Evolutionary conservation across 257 asterid species (phyloP).

Genomic region (Cordia subcordata): DNA sequence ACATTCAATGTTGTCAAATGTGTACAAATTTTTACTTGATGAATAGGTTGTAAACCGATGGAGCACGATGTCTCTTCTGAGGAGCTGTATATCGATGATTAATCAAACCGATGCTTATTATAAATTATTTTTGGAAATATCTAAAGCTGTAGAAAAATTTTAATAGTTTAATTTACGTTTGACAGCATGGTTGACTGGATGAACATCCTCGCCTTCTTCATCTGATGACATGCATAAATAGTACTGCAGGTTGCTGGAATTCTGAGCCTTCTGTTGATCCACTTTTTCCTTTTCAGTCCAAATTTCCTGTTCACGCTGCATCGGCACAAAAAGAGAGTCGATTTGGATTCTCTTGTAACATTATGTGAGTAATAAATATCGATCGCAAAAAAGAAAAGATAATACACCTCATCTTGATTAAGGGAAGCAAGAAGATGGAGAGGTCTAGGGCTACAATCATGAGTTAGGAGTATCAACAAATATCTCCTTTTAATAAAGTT

Average conservation of each 20-base stretch:
- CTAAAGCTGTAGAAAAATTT: background rate
- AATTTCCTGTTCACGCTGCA: conserved; percentile 27
- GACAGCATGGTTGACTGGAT: conserved; percentile 24
- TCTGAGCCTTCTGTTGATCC: conserved; percentile 10
- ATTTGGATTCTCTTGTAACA: background rate
- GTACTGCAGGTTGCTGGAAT: conserved; percentile 6
- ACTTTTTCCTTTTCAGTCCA: conserved; percentile 16
- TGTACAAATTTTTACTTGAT: conserved; percentile 42
- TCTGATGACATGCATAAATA: conserved; percentile 28
- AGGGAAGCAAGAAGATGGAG: conserved; percentile 37
- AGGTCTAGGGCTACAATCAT: too few relatives aligned
- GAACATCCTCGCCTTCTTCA: conserved; percentile 38
- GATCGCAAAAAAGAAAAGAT: too few relatives aligned
- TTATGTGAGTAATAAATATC: too few relatives aligned
- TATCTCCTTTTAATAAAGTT: too few relatives aligned
- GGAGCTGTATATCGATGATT: conserved; percentile 42
- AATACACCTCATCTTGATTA: conserved; percentile 25
- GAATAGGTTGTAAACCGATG: conserved; percentile 79
- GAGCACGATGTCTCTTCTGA: conserved; percentile 65
- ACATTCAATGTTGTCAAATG: too few relatives aligned
- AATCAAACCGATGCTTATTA: background rate
- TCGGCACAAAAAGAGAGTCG: background rate
- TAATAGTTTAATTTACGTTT: conserved; percentile 49
- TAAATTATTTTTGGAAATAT: background rate
- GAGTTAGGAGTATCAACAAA: too few relatives aligned